Conservation (phyloP, 2,329 filamentous ascomycete genomes). For the Cadophora gregata region DNA sequence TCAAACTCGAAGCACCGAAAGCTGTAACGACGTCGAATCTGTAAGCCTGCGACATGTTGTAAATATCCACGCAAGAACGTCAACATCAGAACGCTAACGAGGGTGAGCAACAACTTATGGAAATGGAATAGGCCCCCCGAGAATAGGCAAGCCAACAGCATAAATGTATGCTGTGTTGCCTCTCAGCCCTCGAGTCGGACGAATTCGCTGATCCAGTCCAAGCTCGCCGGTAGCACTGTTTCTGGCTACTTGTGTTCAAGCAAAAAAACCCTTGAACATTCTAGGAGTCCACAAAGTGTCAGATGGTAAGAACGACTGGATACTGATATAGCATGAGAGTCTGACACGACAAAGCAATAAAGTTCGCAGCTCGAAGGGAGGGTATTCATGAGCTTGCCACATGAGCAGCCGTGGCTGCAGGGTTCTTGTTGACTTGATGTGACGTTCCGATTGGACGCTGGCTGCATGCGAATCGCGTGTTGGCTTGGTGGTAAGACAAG, state of each 20-base stretch:
- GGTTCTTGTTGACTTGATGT: neutral
- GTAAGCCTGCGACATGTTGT: slow-evolving; percentile 16
- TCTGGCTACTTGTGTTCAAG: neutral
- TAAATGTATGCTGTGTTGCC: slow-evolving; percentile 6
- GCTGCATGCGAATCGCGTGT: slow-evolving; percentile 1
- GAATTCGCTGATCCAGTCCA: neutral
- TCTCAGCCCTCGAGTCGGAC: slow-evolving; percentile 1
- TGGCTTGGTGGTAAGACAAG: neutral
- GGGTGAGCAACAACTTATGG: neutral
- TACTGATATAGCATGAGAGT: neutral
- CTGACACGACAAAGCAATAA: neutral
- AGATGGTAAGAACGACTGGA: neutral
- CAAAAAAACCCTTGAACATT: neutral
- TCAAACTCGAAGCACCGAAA: slow-evolving; percentile 13
- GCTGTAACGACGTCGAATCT: slow-evolving; percentile 1
- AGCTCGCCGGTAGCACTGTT: neutral
- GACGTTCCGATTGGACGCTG: neutral
- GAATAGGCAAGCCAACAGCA: neutral
- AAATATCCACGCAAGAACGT: neutral
- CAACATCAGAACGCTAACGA: neutral
- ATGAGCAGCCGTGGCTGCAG: neutral
- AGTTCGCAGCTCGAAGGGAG: neutral
- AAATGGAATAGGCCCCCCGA: slow-evolving; percentile 2
- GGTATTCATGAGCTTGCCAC: neutral
- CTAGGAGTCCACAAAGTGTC: neutral